Evolutionary conservation across 306 rosid species (phyloP), one percentile per base, ranked within the genome.

Genomic region (Quercus wislizeni): DNA sequence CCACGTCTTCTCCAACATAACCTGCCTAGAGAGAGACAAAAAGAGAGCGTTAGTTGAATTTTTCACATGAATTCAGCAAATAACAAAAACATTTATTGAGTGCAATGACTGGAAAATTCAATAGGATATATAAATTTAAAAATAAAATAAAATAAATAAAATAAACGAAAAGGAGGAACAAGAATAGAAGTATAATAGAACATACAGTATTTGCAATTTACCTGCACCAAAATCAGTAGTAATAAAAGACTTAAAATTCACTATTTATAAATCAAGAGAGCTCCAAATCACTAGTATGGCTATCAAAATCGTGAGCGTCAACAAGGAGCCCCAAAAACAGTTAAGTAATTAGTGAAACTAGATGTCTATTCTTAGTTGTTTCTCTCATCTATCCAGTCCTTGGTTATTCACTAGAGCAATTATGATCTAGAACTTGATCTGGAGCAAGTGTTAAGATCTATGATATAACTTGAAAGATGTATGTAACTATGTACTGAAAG

Each of bases 1-100:
- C 96, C 59, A 89, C 93, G 52, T 91, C 96, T 74, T 91, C 93
- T 79, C 96, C 93, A 59, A 86, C 96, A 82, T 91, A 91, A 76
- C 96, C 96, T 31, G 96, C 96, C 93, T 91, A 25, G 56, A 38
- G 68, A 51, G 61, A 21, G 55, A 17, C 33, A 64, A 23, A 74
- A 61, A 21, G 56, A 46, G 15, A 76, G 18, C 55, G 57, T 43
- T 46, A 64, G 25, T 35, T 54, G 20, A 28, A 80, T 21, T 46
- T 23, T 55, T 78, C 61, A 78, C 61, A 35, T 28, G 69, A 54
- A 62, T 12, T 71, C 10, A 58, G 65, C 58, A 27, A 46, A 15
- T 31, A 18, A 78, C 57, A 28, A 30, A 70, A 78, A 74, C 54
- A 33, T 19, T 55, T 23, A 65, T 80, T 19, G 33, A 51, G 21